Base-by-base conservation (phyloP, 345 rosid genomes). In the Citrus maxima region DNA sequence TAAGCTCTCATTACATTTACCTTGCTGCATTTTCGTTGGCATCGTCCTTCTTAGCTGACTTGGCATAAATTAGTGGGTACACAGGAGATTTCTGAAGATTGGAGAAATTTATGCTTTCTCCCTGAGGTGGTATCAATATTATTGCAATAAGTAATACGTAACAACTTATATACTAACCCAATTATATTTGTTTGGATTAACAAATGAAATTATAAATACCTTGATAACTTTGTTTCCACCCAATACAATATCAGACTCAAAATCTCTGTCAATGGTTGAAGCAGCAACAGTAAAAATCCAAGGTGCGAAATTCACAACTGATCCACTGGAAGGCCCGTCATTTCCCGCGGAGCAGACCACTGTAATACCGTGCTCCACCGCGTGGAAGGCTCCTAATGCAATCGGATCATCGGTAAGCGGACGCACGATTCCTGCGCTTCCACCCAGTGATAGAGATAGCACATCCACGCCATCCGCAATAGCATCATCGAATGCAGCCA, bases 251-350 rank as follows among this genome's bases (percentile, higher is more conserved):
- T 88, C 83, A 5, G 98, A 90, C 87, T 89, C 92, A 2, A 95
- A 95, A 78, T 85, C 88, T 78, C 98, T 82, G 80, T 95, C 98
- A 34, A 93, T 93, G 6, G 97, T 92, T 59, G 89, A 88, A 34
- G 98, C 98, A 38, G 88, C 97, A 37, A 93, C 98, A 0, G 98
- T 89, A 82, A 93, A 35, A 54, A 93, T 82, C 98, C 98, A 95
- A 22, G 98, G 98, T 37, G 95, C 94, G 37, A 80, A 67, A 40
- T 95, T 93, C 63, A 86, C 89, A 25, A 90, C 91, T 1, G 93
- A 79, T 37, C 83, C 88, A 18, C 37, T 59, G 22, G 2, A 8
- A 27, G 98, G 98, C 12, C 98, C 98, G 35, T 85, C 89, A 59
- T 95, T 95, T 25, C 98, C 98, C 0, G 95, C 95, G 4, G 98